Conservation (phyloP, 768 basidiomycete genomes). For the Serendipita sp. region DNA sequence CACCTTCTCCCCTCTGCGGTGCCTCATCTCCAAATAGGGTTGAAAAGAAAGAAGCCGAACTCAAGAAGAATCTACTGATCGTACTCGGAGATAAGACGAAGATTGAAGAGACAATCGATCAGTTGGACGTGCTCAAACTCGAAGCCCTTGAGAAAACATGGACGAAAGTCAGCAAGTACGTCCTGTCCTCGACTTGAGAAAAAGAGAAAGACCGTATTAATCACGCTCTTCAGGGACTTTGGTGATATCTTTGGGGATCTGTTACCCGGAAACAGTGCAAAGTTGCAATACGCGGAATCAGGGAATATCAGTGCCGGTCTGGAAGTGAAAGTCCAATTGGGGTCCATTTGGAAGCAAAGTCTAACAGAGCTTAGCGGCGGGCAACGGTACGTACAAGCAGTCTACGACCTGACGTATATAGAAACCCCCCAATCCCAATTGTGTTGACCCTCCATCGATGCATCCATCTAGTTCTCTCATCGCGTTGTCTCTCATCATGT, state of each 20-base stretch:
- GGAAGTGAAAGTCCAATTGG: constrained; percentile 92
- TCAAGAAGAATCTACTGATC: constrained; percentile 75
- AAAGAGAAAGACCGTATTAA: not conserved
- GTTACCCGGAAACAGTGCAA: constrained; percentile 90
- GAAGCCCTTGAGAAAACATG: constrained; percentile 90
- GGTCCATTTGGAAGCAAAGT: constrained; percentile 93
- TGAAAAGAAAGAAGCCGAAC: constrained; percentile 78
- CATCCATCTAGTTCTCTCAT: constrained; percentile 65
- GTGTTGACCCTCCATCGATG: not conserved
- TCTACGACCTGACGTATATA: not conserved
- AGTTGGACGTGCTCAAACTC: constrained; percentile 85
- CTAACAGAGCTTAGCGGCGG: constrained; percentile 95
- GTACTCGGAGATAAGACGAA: constrained; percentile 87
- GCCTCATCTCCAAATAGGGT: constrained; percentile 34
- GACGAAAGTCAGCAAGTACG: constrained; percentile 86
- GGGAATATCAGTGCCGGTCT: constrained; percentile 88
- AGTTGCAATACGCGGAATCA: constrained; percentile 82
- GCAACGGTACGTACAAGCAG: constrained; percentile 48
- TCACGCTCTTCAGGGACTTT: constrained; percentile 54
- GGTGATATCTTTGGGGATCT: constrained; percentile 92
- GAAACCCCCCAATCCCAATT: not conserved
- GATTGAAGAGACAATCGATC: constrained; percentile 85
- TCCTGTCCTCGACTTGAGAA: constrained; percentile 4
- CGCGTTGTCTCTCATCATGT: constrained; percentile 95
- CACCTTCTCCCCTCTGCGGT: not conserved